Evolutionary conservation across 2,329 filamentous ascomycete genomes (phyloP), one percentile per base, ranked within the genome.

Genomic region (Botrytis fragariae): DNA sequence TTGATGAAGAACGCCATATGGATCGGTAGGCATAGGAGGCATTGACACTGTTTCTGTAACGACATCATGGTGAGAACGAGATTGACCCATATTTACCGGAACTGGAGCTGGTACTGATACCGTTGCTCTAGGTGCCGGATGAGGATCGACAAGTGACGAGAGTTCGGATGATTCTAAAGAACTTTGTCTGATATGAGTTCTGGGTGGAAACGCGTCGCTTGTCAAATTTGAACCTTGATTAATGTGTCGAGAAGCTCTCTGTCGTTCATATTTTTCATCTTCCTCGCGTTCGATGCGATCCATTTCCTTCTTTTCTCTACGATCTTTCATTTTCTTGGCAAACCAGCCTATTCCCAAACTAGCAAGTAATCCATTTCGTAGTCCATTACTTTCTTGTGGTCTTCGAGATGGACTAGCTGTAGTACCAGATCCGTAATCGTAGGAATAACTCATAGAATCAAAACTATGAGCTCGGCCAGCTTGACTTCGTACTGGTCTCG

Each of bases 311-410:
- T 74, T 78, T 77, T 88, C 85, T 80, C 85, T 80, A 77, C 89
- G 83, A 81, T 90, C 86, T 77, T 87, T 88, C 81, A 92, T 86
- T 80, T 89, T 88, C 83, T 88, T 91, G 10, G 88, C 88, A 65
- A 94, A 83, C 84, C 91, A 92, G 14, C 91, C 92, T 48, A 92
- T 84, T 2, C 91, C 91, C 39, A 93, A 82, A 2, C 90, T 85
- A 14, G 88, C 90, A 68, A 91, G 62, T 65, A 91, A 29, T 75
- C 87, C 86, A 20, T 83, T 82, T 71, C 83, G 72, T 78, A 79
- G 48, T 44, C 79, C 80, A 71, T 84, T 82, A 72, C 44, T 73
- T 62, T 70, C 72, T 63, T 73, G 65, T 25, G 67, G 67, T 29
- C 84, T 82, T 71, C 86, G 85, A 62, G 91, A 93, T 20, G 89